Evolutionary conservation across 2,329 filamentous ascomycete species (phyloP).

Genomic region (Raffaelea albimanens): DNA sequence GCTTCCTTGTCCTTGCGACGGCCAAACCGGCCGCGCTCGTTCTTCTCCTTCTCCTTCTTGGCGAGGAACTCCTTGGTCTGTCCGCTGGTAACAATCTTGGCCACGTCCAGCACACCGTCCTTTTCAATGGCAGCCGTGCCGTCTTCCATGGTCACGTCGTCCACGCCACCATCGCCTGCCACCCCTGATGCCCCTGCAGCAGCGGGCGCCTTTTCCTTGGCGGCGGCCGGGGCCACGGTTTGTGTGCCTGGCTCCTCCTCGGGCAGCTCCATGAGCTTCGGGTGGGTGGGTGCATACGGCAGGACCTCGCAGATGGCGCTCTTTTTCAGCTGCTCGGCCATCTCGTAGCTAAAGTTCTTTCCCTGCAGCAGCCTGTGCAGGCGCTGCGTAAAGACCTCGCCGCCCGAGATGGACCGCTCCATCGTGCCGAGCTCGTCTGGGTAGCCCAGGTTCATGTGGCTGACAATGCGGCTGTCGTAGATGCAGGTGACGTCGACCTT

Average conservation of each 20-base stretch:
- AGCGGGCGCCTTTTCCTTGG: slow-evolving; percentile 16
- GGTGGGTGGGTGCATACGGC: slow-evolving; percentile 38
- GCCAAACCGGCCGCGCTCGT: slow-evolving; percentile 50
- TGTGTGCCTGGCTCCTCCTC: slow-evolving; percentile 20
- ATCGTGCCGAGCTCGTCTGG: slow-evolving; percentile 34
- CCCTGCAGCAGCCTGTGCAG: slow-evolving; percentile 56
- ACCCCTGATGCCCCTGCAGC: slow-evolving; percentile 23
- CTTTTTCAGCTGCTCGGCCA: slow-evolving; percentile 63
- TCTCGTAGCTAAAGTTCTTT: slow-evolving; percentile 52
- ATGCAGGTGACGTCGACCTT: slow-evolving; percentile 93
- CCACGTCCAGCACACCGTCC: slow-evolving; percentile 72
- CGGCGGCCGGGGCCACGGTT: neutral
- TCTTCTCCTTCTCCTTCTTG: slow-evolving; percentile 74
- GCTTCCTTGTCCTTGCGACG: slow-evolving; percentile 54
- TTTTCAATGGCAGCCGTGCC: slow-evolving; percentile 33
- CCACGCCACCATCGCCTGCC: slow-evolving; percentile 5
- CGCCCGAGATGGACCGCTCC: slow-evolving; percentile 55
- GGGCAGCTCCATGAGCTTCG: slow-evolving; percentile 38
- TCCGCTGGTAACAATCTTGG: slow-evolving; percentile 73
- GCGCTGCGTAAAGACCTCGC: slow-evolving; percentile 73
- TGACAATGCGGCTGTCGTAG: slow-evolving; percentile 68
- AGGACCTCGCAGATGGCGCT: slow-evolving; percentile 59
- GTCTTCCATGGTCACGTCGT: slow-evolving; percentile 25
- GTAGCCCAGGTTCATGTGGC: slow-evolving; percentile 52
- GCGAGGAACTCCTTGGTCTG: slow-evolving; percentile 76